phyloP scores from a whole-genome alignment of 2,329 filamentous ascomycete species.

The Pestalotiopsis sp. region DNA sequence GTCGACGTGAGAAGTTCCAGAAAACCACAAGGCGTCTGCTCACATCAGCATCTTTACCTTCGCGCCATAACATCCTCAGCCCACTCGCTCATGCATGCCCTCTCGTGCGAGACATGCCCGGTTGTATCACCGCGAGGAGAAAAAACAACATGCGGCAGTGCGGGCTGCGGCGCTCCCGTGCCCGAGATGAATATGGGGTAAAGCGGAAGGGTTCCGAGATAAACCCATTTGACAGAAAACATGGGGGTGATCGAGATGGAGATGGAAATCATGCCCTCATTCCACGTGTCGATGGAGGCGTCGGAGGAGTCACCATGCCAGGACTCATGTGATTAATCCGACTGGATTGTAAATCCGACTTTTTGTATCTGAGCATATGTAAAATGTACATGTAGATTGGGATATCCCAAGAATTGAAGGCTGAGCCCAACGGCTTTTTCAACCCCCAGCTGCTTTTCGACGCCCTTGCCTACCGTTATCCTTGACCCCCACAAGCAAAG shows the following conservation, averaged over 20 bases:
- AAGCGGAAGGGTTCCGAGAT: not conserved
- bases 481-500: not conserved
- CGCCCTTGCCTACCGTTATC: not conserved
- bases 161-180: not conserved
- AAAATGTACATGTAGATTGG: too few species aligned
- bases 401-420: too few species aligned
- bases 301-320: not conserved
- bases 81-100: not conserved
- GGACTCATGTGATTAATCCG: not conserved
- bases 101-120: not conserved
- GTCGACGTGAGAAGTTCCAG: too few species aligned
- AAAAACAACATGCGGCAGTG: not conserved
- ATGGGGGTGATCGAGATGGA: not conserved
- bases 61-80: not conserved
- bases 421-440: not conserved
- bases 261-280: not conserved
- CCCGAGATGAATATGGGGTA: not conserved
- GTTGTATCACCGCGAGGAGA: not conserved
- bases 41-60: not conserved
- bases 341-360: not conserved
- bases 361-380: not conserved
- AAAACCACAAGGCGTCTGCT: not conserved
- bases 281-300: not conserved
- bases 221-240: not conserved
- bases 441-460: not conserved